Evolutionary conservation across 1,284 basidiomycete species (phyloP), one percentile per base, ranked within the genome.

Genomic region (Papiliotrema fonsecae): DNA sequence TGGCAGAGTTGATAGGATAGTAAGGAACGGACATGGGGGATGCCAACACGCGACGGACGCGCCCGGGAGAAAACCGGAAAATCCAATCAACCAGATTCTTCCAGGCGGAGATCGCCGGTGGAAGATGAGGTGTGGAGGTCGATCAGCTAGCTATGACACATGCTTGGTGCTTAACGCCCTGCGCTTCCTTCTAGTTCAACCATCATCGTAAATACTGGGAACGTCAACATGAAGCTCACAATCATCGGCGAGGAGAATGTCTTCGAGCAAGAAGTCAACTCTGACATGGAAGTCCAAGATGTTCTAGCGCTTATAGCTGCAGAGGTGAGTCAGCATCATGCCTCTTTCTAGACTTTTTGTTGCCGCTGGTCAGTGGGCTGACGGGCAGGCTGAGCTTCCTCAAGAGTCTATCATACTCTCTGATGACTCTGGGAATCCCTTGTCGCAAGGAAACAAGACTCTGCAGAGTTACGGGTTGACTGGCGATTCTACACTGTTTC

Each of bases 291-390:
- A 65, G 78, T 96, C 24, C 86, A 88, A 76, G 87, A 91, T 67
- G 82, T 94, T 32, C 85, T 85, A 79, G 90, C 87, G 7, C 77
- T 96, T 47, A 78, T 94, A 22, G 90, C 93, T 70, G 91, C 84
- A 0, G 91, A 96, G 80, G 90, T 90, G 64, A 67, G 80, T 57
- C 30, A 39, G 19, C 50, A 37, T 11, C 28, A n/a, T 7, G 14
- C 31, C 25, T 18, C 26, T 35, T 25, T 21, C 27, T 26, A 35
- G 21, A n/a, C 40, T 43, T 27, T 45, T 14, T 37, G 27, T 31
- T 30, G 18, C 18, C 9, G 18, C 19, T 22, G n/a, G 5, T 19
- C 22, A 6, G 22, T 36, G 19, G 38, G 28, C 30, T 27, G 21
- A 36, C 27, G n/a, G 11, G 19, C 41, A 69, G 65, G 57, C 67